These are phyloP conservation scores for Umbelopsis isabellina DNA, from an alignment of 192 early-diverging fungal genomes.

Conservation along the genomic window DNA sequence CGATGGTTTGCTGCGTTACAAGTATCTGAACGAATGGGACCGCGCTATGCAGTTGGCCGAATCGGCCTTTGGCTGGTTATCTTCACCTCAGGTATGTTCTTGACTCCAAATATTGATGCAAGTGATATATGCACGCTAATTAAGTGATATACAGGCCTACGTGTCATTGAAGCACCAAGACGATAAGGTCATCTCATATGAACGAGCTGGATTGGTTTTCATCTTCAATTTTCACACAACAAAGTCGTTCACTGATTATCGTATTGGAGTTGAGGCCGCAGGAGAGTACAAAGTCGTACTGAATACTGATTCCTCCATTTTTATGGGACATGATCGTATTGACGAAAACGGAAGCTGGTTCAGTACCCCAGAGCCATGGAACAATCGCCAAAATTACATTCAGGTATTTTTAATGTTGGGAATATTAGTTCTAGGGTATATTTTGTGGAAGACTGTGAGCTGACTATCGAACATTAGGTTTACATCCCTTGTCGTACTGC, in stretches of 20 bases:
- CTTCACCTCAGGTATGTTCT: slow-evolving; percentile 59
- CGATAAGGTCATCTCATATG: slow-evolving; percentile 93
- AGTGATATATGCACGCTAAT: neutral
- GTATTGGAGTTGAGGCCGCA: slow-evolving; percentile 70
- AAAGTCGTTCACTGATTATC: slow-evolving; percentile 86
- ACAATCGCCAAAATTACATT: slow-evolving; percentile 74
- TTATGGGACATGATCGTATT: slow-evolving; percentile 82
- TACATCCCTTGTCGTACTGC: slow-evolving; percentile 80
- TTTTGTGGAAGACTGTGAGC: neutral
- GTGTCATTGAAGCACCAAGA: slow-evolving; percentile 88
- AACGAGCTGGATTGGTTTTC: slow-evolving; percentile 87
- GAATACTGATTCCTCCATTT: slow-evolving; percentile 75
- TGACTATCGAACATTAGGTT: slow-evolving; percentile 38
- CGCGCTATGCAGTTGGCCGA: slow-evolving; percentile 82
- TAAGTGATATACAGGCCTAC: slow-evolving; percentile 54
- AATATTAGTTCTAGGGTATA: neutral
- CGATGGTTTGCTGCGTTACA: slow-evolving; percentile 86
- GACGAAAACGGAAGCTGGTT: slow-evolving; percentile 65
- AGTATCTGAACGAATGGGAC: slow-evolving; percentile 92
- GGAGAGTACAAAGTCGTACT: slow-evolving; percentile 80
- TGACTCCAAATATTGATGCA: neutral
- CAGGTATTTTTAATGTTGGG: slow-evolving; percentile 46
- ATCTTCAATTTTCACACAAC: slow-evolving; percentile 95
- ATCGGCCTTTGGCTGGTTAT: slow-evolving; percentile 69
- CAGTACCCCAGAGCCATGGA: slow-evolving; percentile 74